Conservation (phyloP, 768 basidiomycete genomes). For the Pleurotus tuber-regium region DNA sequence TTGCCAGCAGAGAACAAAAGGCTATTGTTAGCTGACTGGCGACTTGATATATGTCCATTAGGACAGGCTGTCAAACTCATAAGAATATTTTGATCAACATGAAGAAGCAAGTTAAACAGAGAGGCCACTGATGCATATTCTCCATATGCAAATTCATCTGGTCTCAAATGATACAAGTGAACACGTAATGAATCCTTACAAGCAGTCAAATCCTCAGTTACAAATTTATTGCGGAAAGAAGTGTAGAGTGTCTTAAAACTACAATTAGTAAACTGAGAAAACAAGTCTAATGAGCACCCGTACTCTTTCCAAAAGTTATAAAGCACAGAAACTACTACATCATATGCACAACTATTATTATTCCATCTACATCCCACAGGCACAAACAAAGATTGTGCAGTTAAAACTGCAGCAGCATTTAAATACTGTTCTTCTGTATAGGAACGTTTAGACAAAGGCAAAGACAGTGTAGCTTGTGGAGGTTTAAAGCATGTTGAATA, state of each 20-base stretch:
- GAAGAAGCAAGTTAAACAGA: neutral
- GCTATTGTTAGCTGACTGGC: too few species aligned
- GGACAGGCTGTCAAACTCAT: neutral
- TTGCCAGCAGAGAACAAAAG: too few species aligned
- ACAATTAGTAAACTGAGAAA: neutral
- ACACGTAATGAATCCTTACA: neutral
- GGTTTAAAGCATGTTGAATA: neutral
- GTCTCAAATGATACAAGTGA: neutral
- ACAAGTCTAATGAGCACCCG: conserved; percentile 3
- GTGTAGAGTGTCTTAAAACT: neutral
- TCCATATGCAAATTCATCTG: neutral
- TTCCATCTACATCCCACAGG: conserved; percentile 18
- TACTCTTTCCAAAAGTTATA: conserved; percentile 19
- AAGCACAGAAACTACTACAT: conserved; percentile 21
- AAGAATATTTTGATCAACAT: too few species aligned
- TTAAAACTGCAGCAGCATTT: neutral
- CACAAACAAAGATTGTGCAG: neutral
- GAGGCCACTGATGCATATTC: neutral
- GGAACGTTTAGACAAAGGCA: too few species aligned
- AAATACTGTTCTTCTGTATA: too few species aligned
- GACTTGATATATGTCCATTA: neutral
- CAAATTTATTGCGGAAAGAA: conserved; percentile 3
- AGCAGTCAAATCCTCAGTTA: neutral
- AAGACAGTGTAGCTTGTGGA: too few species aligned
- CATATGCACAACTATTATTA: conserved; percentile 31